Base-by-base conservation (phyloP, 306 rosid genomes). In the Glycine soja region DNA sequence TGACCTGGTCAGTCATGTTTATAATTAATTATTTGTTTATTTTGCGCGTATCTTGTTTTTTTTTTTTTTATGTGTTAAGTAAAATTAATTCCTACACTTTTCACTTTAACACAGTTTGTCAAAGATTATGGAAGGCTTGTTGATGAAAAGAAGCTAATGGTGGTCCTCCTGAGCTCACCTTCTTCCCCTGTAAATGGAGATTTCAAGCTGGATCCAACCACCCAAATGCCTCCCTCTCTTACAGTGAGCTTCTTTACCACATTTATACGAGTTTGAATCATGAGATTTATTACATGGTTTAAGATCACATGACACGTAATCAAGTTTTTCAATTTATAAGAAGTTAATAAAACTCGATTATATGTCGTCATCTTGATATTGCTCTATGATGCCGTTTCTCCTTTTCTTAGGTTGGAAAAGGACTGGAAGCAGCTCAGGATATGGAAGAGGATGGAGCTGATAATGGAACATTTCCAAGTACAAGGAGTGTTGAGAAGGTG, bases 111-210 rank as follows among this genome's bases (percentile, higher is more conserved):
- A 51, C 91, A 93, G 98, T 93, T 93, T 53, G 74, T 85, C 19
- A 90, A 81, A 82, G 95, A 83, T 24, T 24, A 2, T 52, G 92
- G 90, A 51, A 89, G 80, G 62, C 75, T 79, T 66, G 64, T 91
- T 70, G 91, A 88, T 68, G 98, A 91, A 83, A 91, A 79, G 91
- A 91, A 90, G 83, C 82, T 93, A 6, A 86, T 85, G 72, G 98
- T 93, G 36, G 59, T 84, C 68, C 93, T 93, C 46, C 45, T 78
- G 38, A 89, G 75, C 80, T 81, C 92, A 40, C 75, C 89, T 7
- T 70, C 89, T 70, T 87, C 93, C 43, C 97, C 94, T 3, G 86
- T 76, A 12, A 89, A 93, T 51, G 88, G 79, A 77, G 95, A 87
- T 71, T 63, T 42, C 9, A 85, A 90, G 85, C 92, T 83, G 72